These are phyloP conservation scores for Jacaranda copaia DNA, from an alignment of 257 asterid species.

Conservation along the genomic window DNA sequence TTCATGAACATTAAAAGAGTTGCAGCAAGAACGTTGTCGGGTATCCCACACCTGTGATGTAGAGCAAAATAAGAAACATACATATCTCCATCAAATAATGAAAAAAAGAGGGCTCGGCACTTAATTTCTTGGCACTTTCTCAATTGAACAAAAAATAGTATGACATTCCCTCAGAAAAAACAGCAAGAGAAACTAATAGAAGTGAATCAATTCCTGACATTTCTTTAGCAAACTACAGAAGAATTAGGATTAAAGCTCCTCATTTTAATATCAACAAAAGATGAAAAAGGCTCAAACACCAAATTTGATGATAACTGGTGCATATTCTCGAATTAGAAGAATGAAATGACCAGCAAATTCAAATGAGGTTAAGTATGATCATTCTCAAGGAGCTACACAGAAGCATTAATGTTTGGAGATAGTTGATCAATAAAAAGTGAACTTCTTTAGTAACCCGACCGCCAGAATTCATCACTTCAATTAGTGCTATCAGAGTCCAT, in stretches of 20 bases:
- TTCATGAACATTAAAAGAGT: constrained; percentile 71
- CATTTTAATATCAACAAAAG: background rate
- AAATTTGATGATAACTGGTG: constrained; percentile 5
- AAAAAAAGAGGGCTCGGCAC: constrained; percentile 17
- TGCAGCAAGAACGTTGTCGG: constrained; percentile 84
- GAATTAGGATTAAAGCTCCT: too few relatives aligned
- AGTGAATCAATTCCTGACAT: background rate
- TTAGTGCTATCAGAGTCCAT: constrained; percentile 9
- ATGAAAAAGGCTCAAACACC: background rate
- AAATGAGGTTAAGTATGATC: background rate
- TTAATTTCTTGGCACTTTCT: background rate
- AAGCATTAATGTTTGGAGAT: constrained; percentile 7
- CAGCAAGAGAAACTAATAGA: constrained; percentile 2
- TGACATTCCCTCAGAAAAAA: constrained; percentile 1
- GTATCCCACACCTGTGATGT: constrained; percentile 85
- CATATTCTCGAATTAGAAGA: background rate
- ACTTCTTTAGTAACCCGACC: constrained; percentile 4
- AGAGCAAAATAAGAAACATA: constrained; percentile 13
- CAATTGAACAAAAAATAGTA: background rate
- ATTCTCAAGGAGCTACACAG: constrained; percentile 6
- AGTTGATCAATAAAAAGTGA: background rate
- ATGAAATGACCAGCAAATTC: too few relatives aligned
- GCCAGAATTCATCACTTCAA: constrained; percentile 8
- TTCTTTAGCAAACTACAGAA: background rate
- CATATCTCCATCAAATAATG: constrained; percentile 7